Evolutionary conservation across 2,329 filamentous ascomycete genomes (phyloP).

Genomic region (Calycina herbarum): DNA sequence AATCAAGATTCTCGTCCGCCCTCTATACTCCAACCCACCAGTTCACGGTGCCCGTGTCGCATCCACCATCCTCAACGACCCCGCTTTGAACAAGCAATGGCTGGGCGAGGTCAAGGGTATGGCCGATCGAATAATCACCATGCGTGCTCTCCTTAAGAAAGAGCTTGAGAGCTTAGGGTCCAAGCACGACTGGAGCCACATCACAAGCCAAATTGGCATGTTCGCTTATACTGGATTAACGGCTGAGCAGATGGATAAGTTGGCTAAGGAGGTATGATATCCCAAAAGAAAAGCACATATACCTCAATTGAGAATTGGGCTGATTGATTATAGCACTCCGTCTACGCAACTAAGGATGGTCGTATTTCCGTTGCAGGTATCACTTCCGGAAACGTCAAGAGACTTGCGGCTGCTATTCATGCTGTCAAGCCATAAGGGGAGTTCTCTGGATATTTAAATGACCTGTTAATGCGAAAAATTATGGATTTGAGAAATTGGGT

Average conservation of each 20-base stretch:
- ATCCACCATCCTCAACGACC: constrained; percentile 84
- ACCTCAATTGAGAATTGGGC: neutral
- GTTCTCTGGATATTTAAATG: constrained; percentile 2
- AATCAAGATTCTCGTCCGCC: constrained; percentile 96
- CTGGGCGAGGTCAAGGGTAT: constrained; percentile 95
- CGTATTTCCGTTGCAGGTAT: constrained; percentile 85
- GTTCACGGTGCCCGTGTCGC: constrained; percentile 95
- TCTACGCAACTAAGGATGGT: constrained; percentile 94
- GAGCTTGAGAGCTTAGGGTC: constrained; percentile 94
- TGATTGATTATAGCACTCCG: constrained; percentile 64
- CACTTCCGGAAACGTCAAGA: constrained; percentile 74
- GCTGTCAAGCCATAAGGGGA: constrained; percentile 62
- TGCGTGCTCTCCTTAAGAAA: constrained; percentile 90
- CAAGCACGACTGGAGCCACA: constrained; percentile 98
- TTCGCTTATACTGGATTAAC: constrained; percentile 96
- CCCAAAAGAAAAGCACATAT: constrained; percentile 24
- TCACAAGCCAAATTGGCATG: constrained; percentile 99
- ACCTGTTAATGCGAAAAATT: neutral
- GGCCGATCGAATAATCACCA: constrained; percentile 98
- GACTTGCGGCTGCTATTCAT: constrained; percentile 80
- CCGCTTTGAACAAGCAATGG: constrained; percentile 88
- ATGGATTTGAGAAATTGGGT: neutral
- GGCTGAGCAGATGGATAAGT: constrained; percentile 83
- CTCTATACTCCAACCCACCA: constrained; percentile 97
- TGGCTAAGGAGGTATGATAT: constrained; percentile 75